These are phyloP conservation scores for Metschnikowia dekortorum DNA, from an alignment of 805 yeast genomes.

Conservation along the genomic window DNA sequence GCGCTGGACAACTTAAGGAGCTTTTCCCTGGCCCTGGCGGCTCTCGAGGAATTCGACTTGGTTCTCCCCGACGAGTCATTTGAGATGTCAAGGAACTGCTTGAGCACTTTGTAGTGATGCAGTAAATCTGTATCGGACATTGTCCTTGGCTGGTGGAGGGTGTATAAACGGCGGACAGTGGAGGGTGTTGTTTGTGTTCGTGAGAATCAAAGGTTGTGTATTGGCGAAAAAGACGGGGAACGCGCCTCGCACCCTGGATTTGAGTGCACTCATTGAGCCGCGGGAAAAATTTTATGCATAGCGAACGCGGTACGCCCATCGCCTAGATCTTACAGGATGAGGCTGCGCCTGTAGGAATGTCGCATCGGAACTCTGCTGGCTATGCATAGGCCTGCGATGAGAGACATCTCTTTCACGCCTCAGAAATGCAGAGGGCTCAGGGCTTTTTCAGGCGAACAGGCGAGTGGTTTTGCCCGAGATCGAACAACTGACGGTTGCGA, in stretches of 20 bases:
- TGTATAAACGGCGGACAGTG: not conserved
- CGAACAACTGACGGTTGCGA: not conserved
- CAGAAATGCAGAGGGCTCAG: no score
- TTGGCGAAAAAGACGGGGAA: not conserved
- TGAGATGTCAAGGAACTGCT: slow-evolving; percentile 48
- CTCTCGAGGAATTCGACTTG: slow-evolving; percentile 49
- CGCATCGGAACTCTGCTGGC: not conserved
- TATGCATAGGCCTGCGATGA: no score
- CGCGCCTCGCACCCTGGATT: slow-evolving; percentile 1
- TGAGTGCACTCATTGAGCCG: not conserved
- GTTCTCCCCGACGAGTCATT: slow-evolving; percentile 38
- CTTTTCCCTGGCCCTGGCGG: slow-evolving; percentile 81
- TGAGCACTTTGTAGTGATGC: slow-evolving; percentile 46
- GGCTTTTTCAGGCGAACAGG: not conserved
- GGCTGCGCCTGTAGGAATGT: not conserved
- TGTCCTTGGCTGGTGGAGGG: not conserved
- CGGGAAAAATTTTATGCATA: slow-evolving; percentile 1
- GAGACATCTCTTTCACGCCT: no score
- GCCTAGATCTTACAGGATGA: not conserved
- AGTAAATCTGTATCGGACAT: slow-evolving; percentile 29
- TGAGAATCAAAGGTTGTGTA: not conserved
- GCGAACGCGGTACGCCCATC: not conserved
- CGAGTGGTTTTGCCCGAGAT: not conserved
- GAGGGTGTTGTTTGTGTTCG: slow-evolving; percentile 1
- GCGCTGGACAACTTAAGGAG: slow-evolving; percentile 71